These are phyloP conservation scores for Wickerhamomyces ciferrii DNA, from an alignment of 805 yeast genomes.

Conservation along the genomic window DNA sequence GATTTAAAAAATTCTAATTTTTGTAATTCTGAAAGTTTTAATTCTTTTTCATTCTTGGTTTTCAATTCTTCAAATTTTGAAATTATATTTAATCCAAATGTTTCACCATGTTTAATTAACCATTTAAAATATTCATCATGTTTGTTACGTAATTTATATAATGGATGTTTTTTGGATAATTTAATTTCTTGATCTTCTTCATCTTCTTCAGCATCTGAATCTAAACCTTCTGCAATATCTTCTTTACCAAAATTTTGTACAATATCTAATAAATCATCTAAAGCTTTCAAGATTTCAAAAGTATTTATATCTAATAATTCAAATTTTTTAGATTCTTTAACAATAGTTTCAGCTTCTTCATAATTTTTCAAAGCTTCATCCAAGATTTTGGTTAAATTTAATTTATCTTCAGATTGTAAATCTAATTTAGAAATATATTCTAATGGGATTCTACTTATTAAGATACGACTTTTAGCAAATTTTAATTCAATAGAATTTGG, in stretches of 20 bases:
- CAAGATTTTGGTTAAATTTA: conserved; percentile 34
- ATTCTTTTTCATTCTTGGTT: conserved; percentile 5
- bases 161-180: conserved; percentile 50
- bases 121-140: conserved; percentile 45
- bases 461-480: conserved; percentile 50
- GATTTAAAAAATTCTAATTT: conserved; percentile 27
- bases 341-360: conserved; percentile 33
- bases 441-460: conserved; percentile 54
- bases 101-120: conserved; percentile 28
- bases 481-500: conserved; percentile 41
- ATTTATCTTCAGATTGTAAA: conserved; percentile 28
- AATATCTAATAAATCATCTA: conserved; percentile 67
- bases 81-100: conserved; percentile 16
- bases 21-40: conserved; percentile 12
- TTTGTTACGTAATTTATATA: conserved; percentile 31
- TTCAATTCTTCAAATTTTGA: conserved; percentile 9
- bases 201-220: conserved; percentile 46
- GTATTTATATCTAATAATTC: conserved; percentile 33
- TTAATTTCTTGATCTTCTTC: conserved; percentile 29
- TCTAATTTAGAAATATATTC: conserved; percentile 49
- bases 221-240: conserved; percentile 51
- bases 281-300: conserved; percentile 47
- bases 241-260: conserved; percentile 60
- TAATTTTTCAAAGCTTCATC: conserved; percentile 43
- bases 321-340: conserved; percentile 19